Evolutionary conservation across 352 stramenopile genomes (phyloP), one percentile per base, ranked within the genome.

Genomic region (Heterotrichella gracilis): DNA sequence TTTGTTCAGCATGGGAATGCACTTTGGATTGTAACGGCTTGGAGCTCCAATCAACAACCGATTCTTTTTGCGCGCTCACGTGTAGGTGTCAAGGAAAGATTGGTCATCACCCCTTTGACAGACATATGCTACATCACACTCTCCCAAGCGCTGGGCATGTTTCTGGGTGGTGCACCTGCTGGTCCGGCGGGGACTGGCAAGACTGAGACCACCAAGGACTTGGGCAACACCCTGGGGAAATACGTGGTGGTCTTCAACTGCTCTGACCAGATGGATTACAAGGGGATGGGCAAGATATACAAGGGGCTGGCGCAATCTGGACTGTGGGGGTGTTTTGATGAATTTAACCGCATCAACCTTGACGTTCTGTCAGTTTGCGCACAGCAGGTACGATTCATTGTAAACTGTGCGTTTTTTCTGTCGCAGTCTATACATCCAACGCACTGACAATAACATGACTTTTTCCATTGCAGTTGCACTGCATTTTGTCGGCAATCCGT

Each of bases 221-320:
- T 94, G 14, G 86, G 80, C n/a, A 93, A 93, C 69, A 86, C 85
- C 0, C 89, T 93, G 22, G 86, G 85, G 19, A 92, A 92, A 69
- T 87, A 94, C 75, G 94, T 87, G 69, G 86, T 94, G 14, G 86
- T 94, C 4, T 93, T 90, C 72, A 94, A 94, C 74, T 94, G 86
- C 75, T 93, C 84, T 0, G 77, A 81, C 67, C 82, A 83, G 0
- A 74, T 94, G 0, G 84, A 93, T 69, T 93, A 93, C 75, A 71
- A 89, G 67, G 86, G 86, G 17, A 94, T 92, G 86, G 86, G 82
- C 24, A 94, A 94, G 71, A 93, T 94, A 76, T 94, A 94, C 75
- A 94, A 94, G 71, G 86, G 86, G 0, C 77, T 94, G 2, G 86
- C 85, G 2, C 82, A 81, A 3, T 90, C 81, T 22, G 87, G 87